phyloP scores from a whole-genome alignment of 176 grass and related monocot genomes.

The Aegilops speltoides region DNA sequence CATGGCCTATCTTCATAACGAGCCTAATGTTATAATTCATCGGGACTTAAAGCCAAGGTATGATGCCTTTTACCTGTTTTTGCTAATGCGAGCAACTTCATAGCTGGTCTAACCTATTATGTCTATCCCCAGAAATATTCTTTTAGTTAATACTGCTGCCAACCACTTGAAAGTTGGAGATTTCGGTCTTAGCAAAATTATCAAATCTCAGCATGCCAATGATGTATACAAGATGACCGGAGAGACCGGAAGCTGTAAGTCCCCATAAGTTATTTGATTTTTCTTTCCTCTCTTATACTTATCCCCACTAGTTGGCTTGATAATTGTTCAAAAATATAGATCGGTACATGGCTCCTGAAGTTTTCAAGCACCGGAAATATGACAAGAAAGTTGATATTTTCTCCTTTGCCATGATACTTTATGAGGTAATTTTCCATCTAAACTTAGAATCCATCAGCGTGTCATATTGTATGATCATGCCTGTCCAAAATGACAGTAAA shows the following conservation, averaged over 20 bases:
- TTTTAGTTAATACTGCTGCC: slow-evolving; percentile 90
- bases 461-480: not conserved
- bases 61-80: slow-evolving; percentile 16
- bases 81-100: slow-evolving; percentile 17
- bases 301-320: not conserved
- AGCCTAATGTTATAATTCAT: slow-evolving; percentile 98
- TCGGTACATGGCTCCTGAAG: slow-evolving; percentile 99
- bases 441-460: not conserved
- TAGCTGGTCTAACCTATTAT: slow-evolving; percentile 25
- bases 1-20: slow-evolving; percentile 99
- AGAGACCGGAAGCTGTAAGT: slow-evolving; percentile 99
- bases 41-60: slow-evolving; percentile 97
- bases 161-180: slow-evolving; percentile 99
- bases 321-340: slow-evolving; percentile 48
- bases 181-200: slow-evolving; percentile 97
- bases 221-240: slow-evolving; percentile 99
- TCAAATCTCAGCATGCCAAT: slow-evolving; percentile 85
- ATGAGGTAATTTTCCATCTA: slow-evolving; percentile 68
- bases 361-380: slow-evolving; percentile 96
- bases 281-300: slow-evolving; percentile 17
- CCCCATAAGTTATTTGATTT: slow-evolving; percentile 15
- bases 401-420: slow-evolving; percentile 99
- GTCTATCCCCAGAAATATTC: slow-evolving; percentile 78
- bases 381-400: slow-evolving; percentile 99
- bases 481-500: slow-evolving; percentile 10